A percentile compares a stretch with the other conserved stretches of the same genome.
These are phyloP conservation scores for Boletellus ananas DNA, from an alignment of 768 basidiomycete species.

Conservation along the genomic window DNA sequence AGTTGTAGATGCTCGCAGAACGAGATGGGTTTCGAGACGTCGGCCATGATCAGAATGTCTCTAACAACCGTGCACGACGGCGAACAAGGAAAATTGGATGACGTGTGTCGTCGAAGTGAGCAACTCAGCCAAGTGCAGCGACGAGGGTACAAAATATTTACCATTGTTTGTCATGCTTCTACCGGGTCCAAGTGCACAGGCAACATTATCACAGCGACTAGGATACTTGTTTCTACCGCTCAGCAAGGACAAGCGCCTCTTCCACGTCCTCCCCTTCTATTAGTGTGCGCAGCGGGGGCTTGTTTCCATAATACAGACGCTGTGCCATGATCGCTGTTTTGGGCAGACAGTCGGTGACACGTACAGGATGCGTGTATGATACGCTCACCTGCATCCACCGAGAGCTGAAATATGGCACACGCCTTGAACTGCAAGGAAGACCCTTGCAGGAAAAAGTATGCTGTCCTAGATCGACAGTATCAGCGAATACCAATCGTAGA, in stretches of 20 bases:
- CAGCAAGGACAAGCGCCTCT: constrained; percentile 65
- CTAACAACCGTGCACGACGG: constrained; percentile 13
- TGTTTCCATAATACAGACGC: constrained; percentile 69
- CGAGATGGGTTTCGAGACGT: constrained; percentile 66
- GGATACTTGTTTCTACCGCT: constrained; percentile 39
- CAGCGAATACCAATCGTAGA: constrained; percentile 8
- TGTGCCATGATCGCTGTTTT: constrained; percentile 65
- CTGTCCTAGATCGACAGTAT: constrained; percentile 45
- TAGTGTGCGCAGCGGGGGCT: constrained; percentile 51
- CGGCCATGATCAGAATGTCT: constrained; percentile 27
- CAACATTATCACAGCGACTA: background rate
- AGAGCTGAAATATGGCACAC: constrained; percentile 81
- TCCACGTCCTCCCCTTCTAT: constrained; percentile 62
- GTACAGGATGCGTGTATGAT: background rate
- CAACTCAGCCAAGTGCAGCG: constrained; percentile 6
- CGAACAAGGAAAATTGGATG: constrained; percentile 13
- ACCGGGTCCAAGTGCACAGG: background rate
- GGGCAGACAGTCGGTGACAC: constrained; percentile 10
- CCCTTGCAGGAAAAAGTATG: constrained; percentile 72
- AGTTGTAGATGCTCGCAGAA: constrained; percentile 93
- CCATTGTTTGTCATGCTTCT: constrained; percentile 28
- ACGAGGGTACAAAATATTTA: constrained; percentile 27
- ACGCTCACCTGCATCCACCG: constrained; percentile 66
- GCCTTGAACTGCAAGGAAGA: constrained; percentile 79
- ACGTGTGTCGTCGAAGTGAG: constrained; percentile 23